Conservation (phyloP, 306 rosid species). For the Rubus idaeus region DNA sequence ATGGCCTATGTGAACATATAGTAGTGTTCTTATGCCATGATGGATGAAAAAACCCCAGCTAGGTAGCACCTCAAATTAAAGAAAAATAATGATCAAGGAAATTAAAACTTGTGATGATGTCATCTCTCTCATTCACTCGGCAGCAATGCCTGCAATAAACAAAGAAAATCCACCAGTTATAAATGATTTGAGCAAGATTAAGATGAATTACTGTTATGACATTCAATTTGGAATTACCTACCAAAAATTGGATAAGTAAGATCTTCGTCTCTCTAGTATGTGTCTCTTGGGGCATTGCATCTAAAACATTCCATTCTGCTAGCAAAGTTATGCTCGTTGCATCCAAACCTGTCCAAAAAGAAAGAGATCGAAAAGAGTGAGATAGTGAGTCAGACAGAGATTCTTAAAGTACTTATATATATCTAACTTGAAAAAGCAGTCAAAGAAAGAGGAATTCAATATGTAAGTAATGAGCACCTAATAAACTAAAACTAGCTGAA, state of each 20-base stretch:
- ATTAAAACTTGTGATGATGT: constrained; percentile 3
- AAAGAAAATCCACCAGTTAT: background rate
- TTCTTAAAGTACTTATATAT: constrained; percentile 13
- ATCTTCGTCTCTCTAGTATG: constrained; percentile 26
- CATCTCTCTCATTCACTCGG: constrained; percentile 30
- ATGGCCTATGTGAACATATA: constrained; percentile 28
- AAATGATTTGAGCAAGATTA: background rate
- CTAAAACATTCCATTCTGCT: constrained; percentile 94
- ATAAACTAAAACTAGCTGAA: constrained; percentile 7
- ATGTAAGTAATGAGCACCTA: constrained; percentile 7
- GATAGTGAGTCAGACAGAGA: constrained; percentile 7
- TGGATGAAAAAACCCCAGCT: constrained; percentile 1
- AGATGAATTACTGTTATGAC: background rate
- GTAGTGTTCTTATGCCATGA: constrained; percentile 25
- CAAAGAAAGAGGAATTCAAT: constrained; percentile 35
- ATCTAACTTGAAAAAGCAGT: constrained; percentile 40
- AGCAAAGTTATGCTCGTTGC: constrained; percentile 97
- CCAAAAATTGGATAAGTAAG: constrained; percentile 28
- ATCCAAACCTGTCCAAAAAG: constrained; percentile 60
- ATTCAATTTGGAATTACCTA: background rate
- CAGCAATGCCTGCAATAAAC: constrained; percentile 40
- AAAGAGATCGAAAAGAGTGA: constrained; percentile 5
- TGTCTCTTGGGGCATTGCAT: constrained; percentile 97
- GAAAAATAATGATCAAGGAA: constrained; percentile 31
- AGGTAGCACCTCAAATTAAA: constrained; percentile 31